These are phyloP conservation scores for Corchorus capsularis DNA, from an alignment of 345 rosid genomes.

Conservation along the genomic window DNA sequence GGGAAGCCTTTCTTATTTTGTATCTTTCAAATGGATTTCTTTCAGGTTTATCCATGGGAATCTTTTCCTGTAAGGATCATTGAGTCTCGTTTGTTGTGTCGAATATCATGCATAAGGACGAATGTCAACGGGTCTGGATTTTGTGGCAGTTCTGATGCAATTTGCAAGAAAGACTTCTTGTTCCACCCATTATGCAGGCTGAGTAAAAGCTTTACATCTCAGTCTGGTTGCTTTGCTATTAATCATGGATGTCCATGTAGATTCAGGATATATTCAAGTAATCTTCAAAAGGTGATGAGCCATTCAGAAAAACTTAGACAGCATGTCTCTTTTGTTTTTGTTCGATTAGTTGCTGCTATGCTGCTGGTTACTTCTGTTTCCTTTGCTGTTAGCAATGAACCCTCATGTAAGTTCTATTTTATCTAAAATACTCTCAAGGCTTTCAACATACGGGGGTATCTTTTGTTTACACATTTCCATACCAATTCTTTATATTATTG, in stretches of 20 bases:
- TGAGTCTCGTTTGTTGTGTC: conserved; percentile 38
- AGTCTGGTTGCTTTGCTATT: conserved; percentile 25
- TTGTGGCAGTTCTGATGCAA: conserved; percentile 23
- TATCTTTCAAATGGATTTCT: conserved; percentile 1
- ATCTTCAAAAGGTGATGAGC: conserved; percentile 25
- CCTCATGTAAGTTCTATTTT: conserved; percentile 60
- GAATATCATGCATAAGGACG: conserved; percentile 8
- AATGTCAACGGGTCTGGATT: conserved; percentile 16
- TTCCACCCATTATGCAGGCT: conserved; percentile 7
- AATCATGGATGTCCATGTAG: conserved; percentile 26
- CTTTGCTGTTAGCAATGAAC: conserved; percentile 43
- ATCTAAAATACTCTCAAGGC: conserved; percentile 13
- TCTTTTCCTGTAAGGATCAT: conserved; percentile 24
- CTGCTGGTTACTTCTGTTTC: conserved; percentile 69
- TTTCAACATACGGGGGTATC: background rate
- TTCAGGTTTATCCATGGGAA: conserved; percentile 46
- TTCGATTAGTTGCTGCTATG: conserved; percentile 44
- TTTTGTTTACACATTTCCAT: background rate
- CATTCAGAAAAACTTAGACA: conserved; percentile 41
- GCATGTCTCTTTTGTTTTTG: conserved; percentile 43
- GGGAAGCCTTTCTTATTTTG: background rate
- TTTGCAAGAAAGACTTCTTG: conserved; percentile 12
- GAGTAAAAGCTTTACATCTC: conserved; percentile 21
- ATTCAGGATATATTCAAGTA: conserved; percentile 26
- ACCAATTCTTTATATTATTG: conserved; percentile 19